Evolutionary conservation across 2,329 filamentous ascomycete species (phyloP).

Genomic region (Xylaria sp.): DNA sequence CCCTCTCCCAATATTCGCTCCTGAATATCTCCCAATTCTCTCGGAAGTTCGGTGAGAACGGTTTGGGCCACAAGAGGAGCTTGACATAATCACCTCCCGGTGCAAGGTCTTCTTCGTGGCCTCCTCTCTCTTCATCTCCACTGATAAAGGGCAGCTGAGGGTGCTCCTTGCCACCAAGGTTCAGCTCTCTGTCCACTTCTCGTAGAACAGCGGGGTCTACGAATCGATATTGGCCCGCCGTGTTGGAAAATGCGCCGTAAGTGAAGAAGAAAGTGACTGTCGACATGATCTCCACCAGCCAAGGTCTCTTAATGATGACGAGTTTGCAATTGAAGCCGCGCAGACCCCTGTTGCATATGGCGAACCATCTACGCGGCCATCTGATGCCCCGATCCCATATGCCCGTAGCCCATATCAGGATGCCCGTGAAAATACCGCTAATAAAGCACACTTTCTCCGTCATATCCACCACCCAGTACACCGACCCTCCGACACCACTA

Average conservation of each 20-base stretch:
- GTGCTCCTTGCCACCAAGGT: conserved; percentile 57
- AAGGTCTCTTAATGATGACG: conserved; percentile 84
- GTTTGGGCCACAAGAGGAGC: conserved; percentile 89
- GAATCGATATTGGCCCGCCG: conserved; percentile 77
- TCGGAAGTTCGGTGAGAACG: conserved; percentile 92
- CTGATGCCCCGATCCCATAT: conserved; percentile 96
- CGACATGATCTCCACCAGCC: conserved; percentile 81
- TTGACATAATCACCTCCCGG: conserved; percentile 93
- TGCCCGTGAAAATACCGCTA: conserved; percentile 85
- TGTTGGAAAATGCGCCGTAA: conserved; percentile 76
- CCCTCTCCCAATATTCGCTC: conserved; percentile 94
- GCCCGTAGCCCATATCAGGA: conserved; percentile 92
- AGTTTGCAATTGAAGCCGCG: conserved; percentile 96
- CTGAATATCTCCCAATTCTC: conserved; percentile 98
- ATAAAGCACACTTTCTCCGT: conserved; percentile 91
- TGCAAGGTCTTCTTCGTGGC: conserved; percentile 89
- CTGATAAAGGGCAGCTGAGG: conserved; percentile 54
- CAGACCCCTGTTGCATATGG: conserved; percentile 87
- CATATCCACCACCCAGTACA: conserved; percentile 96
- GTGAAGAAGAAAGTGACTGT: conserved; percentile 82
- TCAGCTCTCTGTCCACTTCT: conserved; percentile 70
- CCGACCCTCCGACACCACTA: conserved; percentile 86
- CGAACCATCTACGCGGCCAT: conserved; percentile 93
- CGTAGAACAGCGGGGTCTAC: conserved; percentile 73
- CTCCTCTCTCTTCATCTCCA: conserved; percentile 69